Conservation (phyloP, 495 filamentous ascomycete genomes). For the Podospora comata region DNA sequence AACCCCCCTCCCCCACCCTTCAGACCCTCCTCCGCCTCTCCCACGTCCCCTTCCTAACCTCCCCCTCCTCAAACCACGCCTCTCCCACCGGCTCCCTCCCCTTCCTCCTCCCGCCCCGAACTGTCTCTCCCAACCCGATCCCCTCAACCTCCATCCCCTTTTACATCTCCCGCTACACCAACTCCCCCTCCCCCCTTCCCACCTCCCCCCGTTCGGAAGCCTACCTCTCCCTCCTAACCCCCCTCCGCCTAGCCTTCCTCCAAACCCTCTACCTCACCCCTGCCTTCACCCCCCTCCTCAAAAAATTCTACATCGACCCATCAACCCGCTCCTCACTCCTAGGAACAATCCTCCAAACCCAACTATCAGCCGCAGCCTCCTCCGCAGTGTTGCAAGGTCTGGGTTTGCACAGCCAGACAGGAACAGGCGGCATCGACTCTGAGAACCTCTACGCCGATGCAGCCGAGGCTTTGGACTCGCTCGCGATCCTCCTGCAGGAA, state of each 20-base stretch:
- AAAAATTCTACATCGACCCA: slow-evolving; percentile 64
- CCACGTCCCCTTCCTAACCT: slow-evolving; percentile 62
- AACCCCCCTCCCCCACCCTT: background rate
- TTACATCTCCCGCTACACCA: slow-evolving; percentile 58
- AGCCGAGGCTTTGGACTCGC: slow-evolving; percentile 66
- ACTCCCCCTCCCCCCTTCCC: slow-evolving; percentile 13
- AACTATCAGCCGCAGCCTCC: slow-evolving; percentile 67
- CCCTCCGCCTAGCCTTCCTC: slow-evolving; percentile 84
- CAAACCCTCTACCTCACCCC: slow-evolving; percentile 74
- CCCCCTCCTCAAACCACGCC: slow-evolving; percentile 85
- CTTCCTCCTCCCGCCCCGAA: slow-evolving; percentile 66
- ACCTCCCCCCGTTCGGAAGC: slow-evolving; percentile 56
- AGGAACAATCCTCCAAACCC: slow-evolving; percentile 55
- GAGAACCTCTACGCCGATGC: slow-evolving; percentile 65
- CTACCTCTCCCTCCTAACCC: slow-evolving; percentile 77
- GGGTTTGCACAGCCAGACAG: background rate
- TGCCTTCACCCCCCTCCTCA: slow-evolving; percentile 59
- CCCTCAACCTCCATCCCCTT: slow-evolving; percentile 23
- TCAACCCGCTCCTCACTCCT: slow-evolving; percentile 61
- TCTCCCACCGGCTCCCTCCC: slow-evolving; percentile 84
- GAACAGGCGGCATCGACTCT: slow-evolving; percentile 48
- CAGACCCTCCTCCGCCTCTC: slow-evolving; percentile 84
- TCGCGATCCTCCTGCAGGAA: slow-evolving; percentile 65
- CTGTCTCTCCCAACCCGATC: slow-evolving; percentile 28
- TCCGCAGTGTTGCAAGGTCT: slow-evolving; percentile 1